Evolutionary conservation across 176 grass and related monocot genomes (phyloP).

Genomic region (Carex myosuroides): DNA sequence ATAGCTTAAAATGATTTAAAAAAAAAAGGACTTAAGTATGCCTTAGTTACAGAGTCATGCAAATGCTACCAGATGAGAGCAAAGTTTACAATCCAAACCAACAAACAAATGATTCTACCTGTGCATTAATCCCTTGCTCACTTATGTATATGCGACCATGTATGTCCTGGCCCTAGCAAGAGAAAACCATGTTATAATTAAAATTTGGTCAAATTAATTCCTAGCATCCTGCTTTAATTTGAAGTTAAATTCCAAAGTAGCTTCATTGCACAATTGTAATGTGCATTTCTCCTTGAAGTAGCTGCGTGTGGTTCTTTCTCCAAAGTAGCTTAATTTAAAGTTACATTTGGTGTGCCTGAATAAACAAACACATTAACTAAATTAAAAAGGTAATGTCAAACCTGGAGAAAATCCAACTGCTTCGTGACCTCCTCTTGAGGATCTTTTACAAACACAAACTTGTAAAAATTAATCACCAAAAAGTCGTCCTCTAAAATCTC

Average conservation of each 20-base stretch:
- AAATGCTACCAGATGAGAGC: not conserved
- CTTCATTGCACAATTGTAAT: not conserved
- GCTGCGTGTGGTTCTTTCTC: not conserved
- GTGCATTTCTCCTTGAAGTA: not conserved
- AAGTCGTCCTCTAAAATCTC: conserved; percentile 26
- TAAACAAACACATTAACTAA: not conserved
- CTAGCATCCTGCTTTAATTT: not conserved
- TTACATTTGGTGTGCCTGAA: not conserved
- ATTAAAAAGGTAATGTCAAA: conserved; percentile 16
- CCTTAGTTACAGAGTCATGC: not conserved
- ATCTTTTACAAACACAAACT: conserved; percentile 54
- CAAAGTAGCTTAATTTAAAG: too few species aligned
- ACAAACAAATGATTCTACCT: conserved; percentile 32
- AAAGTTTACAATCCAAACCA: not conserved
- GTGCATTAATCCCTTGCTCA: conserved; percentile 92
- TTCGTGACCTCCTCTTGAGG: conserved; percentile 50
- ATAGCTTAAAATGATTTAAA: not conserved
- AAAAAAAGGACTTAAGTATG: not conserved
- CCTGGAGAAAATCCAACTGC: conserved; percentile 78
- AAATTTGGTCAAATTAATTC: not conserved
- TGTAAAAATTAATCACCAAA: conserved; percentile 81
- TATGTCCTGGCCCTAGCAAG: conserved; percentile 54
- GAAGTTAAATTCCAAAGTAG: not conserved
- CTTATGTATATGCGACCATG: conserved; percentile 91
- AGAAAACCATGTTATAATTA: conserved; percentile 4